These are phyloP conservation scores for Claviceps monticola DNA, from an alignment of 2,329 filamentous ascomycete species.

Conservation along the genomic window DNA sequence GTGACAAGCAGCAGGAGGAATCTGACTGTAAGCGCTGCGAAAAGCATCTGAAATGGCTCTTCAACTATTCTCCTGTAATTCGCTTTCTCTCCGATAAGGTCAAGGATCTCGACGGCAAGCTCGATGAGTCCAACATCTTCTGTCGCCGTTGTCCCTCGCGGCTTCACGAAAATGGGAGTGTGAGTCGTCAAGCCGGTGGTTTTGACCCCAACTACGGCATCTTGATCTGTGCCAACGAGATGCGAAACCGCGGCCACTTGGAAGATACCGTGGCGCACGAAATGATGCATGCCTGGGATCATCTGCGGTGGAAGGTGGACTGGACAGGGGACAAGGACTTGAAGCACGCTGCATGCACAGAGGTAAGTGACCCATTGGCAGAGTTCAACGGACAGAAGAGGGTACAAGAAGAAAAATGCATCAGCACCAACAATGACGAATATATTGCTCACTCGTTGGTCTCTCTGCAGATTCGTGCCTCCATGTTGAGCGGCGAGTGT, in stretches of 20 bases:
- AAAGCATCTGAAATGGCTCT: constrained; percentile 66
- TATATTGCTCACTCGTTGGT: neutral
- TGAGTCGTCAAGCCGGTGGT: constrained; percentile 59
- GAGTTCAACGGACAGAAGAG: neutral
- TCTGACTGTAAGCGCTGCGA: constrained; percentile 73
- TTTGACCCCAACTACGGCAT: constrained; percentile 83
- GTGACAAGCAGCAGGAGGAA: constrained; percentile 61
- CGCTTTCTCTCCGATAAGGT: constrained; percentile 80
- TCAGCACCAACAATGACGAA: neutral
- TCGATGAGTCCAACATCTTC: constrained; percentile 62
- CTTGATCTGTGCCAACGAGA: constrained; percentile 81
- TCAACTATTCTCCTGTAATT: constrained; percentile 73
- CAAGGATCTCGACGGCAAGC: constrained; percentile 58
- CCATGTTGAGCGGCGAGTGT: constrained; percentile 87
- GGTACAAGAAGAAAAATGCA: neutral
- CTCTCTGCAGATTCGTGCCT: constrained; percentile 62
- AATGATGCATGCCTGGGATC: constrained; percentile 96
- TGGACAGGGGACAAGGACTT: constrained; percentile 57
- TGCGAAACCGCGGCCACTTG: constrained; percentile 64
- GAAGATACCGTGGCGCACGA: constrained; percentile 95
- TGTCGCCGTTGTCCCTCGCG: constrained; percentile 63
- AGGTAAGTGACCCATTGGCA: constrained; percentile 40
- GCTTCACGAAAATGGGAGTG: constrained; percentile 40
- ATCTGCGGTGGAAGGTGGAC: constrained; percentile 82
- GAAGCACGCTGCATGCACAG: constrained; percentile 83